A percentile compares a stretch with the other conserved stretches of the same genome.
Evolutionary conservation across 1,284 basidiomycete genomes (phyloP).

Genomic region (Ustilago sp.): DNA sequence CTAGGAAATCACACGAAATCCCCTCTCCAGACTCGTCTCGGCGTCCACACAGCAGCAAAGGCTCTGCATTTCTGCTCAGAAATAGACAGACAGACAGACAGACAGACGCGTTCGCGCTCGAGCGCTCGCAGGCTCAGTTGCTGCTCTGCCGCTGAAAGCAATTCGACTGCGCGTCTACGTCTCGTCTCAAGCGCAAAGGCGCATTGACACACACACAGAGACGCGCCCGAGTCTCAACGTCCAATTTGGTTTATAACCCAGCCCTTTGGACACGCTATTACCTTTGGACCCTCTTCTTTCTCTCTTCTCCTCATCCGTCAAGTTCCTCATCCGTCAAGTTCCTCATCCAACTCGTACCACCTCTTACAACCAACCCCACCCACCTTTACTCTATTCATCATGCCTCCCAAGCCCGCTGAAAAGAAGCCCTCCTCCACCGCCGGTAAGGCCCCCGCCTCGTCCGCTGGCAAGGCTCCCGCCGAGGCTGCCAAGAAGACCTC

Average conservation of each 20-base stretch:
- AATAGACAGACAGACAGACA: background rate
- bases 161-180: constrained; percentile 10
- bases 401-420: constrained; percentile 69
- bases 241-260: constrained; percentile 48
- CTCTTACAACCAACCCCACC: constrained; percentile 16
- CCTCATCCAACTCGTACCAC: constrained; percentile 27
- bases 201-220: constrained; percentile 9
- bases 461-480: constrained; percentile 69
- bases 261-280: constrained; percentile 11
- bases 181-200: background rate
- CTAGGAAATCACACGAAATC: constrained; percentile 11
- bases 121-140: background rate
- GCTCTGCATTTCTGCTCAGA: constrained; percentile 2
- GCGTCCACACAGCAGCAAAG: background rate
- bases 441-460: constrained; percentile 74
- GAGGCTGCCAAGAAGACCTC: constrained; percentile 76
- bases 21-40: constrained; percentile 4
- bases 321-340: constrained; percentile 39
- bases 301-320: constrained; percentile 41
- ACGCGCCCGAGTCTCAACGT: background rate
- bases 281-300: constrained; percentile 28
- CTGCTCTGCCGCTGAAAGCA: background rate
- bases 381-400: constrained; percentile 38
- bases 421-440: constrained; percentile 74
- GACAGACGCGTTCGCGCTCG: constrained; percentile 2